Conservation (phyloP, 164 flowering plant species). For the Stephania cephalantha region DNA sequence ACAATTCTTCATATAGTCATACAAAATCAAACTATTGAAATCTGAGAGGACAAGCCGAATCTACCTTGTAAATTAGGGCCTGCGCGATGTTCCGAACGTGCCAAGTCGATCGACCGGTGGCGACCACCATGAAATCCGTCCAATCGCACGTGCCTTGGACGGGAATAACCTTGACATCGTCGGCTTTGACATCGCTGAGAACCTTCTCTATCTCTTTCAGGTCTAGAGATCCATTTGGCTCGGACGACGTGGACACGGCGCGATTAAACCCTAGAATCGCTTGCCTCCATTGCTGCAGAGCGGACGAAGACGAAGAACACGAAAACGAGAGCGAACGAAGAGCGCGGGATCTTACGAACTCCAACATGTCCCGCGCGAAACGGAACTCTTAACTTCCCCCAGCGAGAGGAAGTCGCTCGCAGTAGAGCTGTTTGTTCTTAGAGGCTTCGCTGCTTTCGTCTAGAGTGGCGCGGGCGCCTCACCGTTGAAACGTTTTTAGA, state of each 20-base stretch:
- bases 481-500: not conserved
- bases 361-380: slow-evolving; percentile 12
- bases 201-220: slow-evolving; percentile 71
- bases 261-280: slow-evolving; percentile 22
- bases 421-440: not conserved
- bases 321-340: not conserved
- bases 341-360: slow-evolving; percentile 12
- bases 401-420: not conserved
- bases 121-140: slow-evolving; percentile 81
- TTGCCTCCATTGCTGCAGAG: slow-evolving; percentile 30
- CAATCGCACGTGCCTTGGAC: slow-evolving; percentile 39
- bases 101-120: slow-evolving; percentile 87
- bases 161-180: slow-evolving; percentile 64
- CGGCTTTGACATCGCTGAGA: slow-evolving; percentile 69
- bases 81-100: slow-evolving; percentile 83
- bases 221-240: slow-evolving; percentile 32
- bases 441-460: not conserved
- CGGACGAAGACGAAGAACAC: not conserved
- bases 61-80: slow-evolving; percentile 79
- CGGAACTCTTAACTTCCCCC: not conserved
- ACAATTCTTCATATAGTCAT: not conserved
- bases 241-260: slow-evolving; percentile 16
- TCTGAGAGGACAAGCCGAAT: slow-evolving; percentile 6
- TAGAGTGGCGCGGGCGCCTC: not conserved
- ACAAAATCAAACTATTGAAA: not conserved